Conservation (phyloP, 345 rosid species). For the Draba incana region DNA sequence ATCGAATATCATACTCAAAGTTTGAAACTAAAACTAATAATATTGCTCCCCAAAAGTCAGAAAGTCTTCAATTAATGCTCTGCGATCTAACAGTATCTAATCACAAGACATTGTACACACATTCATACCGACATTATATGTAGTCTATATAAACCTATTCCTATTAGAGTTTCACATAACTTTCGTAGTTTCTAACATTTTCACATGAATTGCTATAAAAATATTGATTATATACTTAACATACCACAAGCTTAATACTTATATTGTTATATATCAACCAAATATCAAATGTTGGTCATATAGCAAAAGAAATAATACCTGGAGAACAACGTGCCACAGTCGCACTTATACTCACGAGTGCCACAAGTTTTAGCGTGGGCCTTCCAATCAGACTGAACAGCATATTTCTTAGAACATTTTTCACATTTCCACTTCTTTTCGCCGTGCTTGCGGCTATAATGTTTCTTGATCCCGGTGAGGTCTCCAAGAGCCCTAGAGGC, state of each 20-base stretch:
- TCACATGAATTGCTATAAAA: not conserved
- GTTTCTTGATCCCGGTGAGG: constrained; percentile 94
- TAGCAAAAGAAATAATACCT: constrained; percentile 49
- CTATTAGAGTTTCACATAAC: constrained; percentile 11
- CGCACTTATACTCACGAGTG: constrained; percentile 93
- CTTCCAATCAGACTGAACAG: constrained; percentile 97
- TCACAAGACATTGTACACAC: constrained; percentile 30
- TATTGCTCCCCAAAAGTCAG: constrained; percentile 26
- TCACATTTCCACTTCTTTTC: constrained; percentile 98
- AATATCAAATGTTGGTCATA: constrained; percentile 7
- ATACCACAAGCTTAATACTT: not conserved
- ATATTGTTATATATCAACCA: not conserved
- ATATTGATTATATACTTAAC: no score
- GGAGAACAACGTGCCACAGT: constrained; percentile 93
- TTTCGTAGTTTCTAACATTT: constrained; percentile 9
- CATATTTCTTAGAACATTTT: constrained; percentile 95
- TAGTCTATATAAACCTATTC: constrained; percentile 14
- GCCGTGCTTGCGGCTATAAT: constrained; percentile 90
- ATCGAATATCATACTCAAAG: constrained; percentile 30
- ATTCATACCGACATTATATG: constrained; percentile 29
- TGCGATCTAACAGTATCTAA: constrained; percentile 30
- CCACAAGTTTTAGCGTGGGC: constrained; percentile 98
- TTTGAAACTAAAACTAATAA: constrained; percentile 1
- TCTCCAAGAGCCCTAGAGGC: constrained; percentile 92
- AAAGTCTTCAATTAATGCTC: constrained; percentile 37